Evolutionary conservation across 495 filamentous ascomycete genomes (phyloP), one percentile per base, ranked within the genome.

Genomic region (Annulohypoxylon bovei): DNA sequence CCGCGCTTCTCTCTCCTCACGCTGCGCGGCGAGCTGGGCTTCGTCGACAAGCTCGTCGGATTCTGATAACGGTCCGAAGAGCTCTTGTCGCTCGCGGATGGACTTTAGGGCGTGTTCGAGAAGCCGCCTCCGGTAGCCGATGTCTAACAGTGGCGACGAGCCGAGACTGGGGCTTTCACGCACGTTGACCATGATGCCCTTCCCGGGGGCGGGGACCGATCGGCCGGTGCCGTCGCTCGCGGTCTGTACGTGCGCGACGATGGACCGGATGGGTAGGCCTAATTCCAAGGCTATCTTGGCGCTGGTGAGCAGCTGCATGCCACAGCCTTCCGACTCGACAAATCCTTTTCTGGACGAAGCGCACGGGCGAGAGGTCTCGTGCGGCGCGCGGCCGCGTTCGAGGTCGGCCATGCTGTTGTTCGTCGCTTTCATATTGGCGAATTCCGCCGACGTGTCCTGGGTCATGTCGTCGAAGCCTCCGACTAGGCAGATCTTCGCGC

Each of bases 381-480:
- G 88, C 0, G 95, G 95, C 35, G 94, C 97, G 69, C 95, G 91
- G 39, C 95, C 95, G 72, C 97, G 93, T 4, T 91, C 93, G 71
- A 97, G 89, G 76, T 98, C 95, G 61, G 97, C 92, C 66, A 97
- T 92, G 18, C 94, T 93, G 65, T 97, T 98, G 84, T 92, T 95
- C 23, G 95, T 98, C 35, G 95, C 95, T 80, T 95, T 94, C 95
- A 99, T 98, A 82, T 98, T 97, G 83, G 94, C 95, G 76, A 99
- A 99, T 80, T 99, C 95, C 70, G 97, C 97, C 4, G 94, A 97
- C 40, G 94, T 95, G 82, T 98, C 95, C 81, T 98, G 95, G 70
- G 95, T 93, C 87, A 99, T 97, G 80, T 98, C 95, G 81, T 99
- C 95, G 77, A 97, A 97, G 56, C 95, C 95, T 85, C 95, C 95